A percentile compares a stretch with the other conserved stretches of the same genome.
phyloP scores from a whole-genome alignment of 495 filamentous ascomycete species.

The Penicillium pulvis region DNA sequence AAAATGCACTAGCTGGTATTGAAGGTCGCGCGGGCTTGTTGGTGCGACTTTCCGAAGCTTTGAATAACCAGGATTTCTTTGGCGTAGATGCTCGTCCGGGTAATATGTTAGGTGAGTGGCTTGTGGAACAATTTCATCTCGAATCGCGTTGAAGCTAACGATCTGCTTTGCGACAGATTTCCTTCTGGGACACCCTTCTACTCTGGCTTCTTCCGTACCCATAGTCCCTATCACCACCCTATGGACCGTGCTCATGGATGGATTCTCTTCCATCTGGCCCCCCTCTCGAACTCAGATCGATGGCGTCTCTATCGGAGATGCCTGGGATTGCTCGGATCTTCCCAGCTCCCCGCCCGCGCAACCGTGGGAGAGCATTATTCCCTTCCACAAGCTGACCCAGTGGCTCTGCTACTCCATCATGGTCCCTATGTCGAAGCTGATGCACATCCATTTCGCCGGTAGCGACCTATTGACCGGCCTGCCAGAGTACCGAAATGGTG shows the following conservation, averaged over 20 bases:
- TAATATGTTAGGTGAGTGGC: slow-evolving; percentile 84
- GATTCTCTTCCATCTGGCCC: slow-evolving; percentile 87
- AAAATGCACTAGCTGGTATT: slow-evolving; percentile 83
- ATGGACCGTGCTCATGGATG: slow-evolving; percentile 88
- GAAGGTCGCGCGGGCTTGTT: slow-evolving; percentile 84
- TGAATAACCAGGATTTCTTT: slow-evolving; percentile 83
- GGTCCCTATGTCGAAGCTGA: slow-evolving; percentile 65
- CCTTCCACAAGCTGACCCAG: slow-evolving; percentile 78
- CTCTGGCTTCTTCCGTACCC: slow-evolving; percentile 81
- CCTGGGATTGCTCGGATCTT: slow-evolving; percentile 87
- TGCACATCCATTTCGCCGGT: slow-evolving; percentile 65
- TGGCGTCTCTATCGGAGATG: slow-evolving; percentile 86
- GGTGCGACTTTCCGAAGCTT: slow-evolving; percentile 70
- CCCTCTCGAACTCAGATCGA: slow-evolving; percentile 84
- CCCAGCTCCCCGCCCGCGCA: slow-evolving; percentile 70
- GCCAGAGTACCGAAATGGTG: slow-evolving; percentile 71
- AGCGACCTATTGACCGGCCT: slow-evolving; percentile 65
- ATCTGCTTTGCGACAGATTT: slow-evolving; percentile 63
- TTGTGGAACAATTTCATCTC: background rate
- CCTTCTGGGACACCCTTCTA: slow-evolving; percentile 86
- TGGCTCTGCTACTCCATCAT: slow-evolving; percentile 76
- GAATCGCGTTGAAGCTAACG: background rate
- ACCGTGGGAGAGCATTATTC: slow-evolving; percentile 91
- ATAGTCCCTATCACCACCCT: slow-evolving; percentile 89
- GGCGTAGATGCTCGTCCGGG: slow-evolving; percentile 84